Base-by-base conservation (phyloP, 805 yeast genomes). In the Metschnikowia borealis region DNA sequence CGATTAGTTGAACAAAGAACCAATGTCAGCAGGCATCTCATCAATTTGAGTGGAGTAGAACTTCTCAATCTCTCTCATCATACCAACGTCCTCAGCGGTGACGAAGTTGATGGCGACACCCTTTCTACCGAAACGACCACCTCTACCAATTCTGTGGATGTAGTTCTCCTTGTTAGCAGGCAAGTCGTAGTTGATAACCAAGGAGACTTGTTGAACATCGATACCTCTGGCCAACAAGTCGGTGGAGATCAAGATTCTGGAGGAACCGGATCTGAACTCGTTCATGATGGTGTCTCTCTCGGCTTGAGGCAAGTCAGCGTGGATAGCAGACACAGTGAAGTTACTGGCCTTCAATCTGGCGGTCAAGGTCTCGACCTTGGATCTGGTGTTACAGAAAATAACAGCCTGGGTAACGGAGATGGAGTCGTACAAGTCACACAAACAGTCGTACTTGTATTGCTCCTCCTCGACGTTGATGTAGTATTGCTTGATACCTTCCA, bases 91-190 rank as follows among this genome's bases (percentile, higher is more conserved):
- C 49, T 83, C 84, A 55, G 78, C 79, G 46, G 98, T 91, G 62
- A 91, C 85, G 65, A 92, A 87, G 78, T 91, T 94, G 68, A 92
- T 87, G 54, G 98, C 97, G 55, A 89, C 92, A 78, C 99, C 99
- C 77, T 91, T 92, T 73, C 99, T 83, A 69, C 99, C 99, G 78
- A 92, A 92, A 73, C 99, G 85, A 65, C 99, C 99, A 62, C 96
- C 89, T 77, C 99, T 84, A 71, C 99, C 99, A 64, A 92, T 95
- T 77, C 99, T 83, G 76, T 92, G 99, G 64, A 92, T 87, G 71
- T 94, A 92, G 78, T 89, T 91, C 73, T 91, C 97, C 70, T 87
- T 83, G 76, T 85, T 87, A 59, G 82, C 78, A 40, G 97, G 97
- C 62, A 91, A 74, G 71, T 91, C 98, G 75, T 89, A 91, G 79